Base-by-base conservation (phyloP, 129 eudicot species). In the Helichrysum umbraculigerum region DNA sequence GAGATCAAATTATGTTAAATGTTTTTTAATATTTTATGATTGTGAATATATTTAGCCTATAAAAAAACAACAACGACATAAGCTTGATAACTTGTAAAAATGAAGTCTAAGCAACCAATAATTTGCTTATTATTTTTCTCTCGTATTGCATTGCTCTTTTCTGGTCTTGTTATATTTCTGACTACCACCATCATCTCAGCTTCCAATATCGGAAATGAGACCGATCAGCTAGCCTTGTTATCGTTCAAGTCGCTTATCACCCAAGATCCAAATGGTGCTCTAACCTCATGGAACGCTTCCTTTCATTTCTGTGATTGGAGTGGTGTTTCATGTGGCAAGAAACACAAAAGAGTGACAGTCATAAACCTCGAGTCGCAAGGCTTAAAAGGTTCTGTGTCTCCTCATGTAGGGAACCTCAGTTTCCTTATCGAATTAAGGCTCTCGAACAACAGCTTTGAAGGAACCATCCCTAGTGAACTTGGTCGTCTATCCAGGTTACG, bases 381-480 rank as follows among this genome's bases (percentile, higher is more conserved):
- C n/a, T n/a, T n/a, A n/a, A n/a, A n/a, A n/a, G n/a, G n/a, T n/a
- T n/a, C n/a, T n/a, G n/a, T n/a, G n/a, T n/a, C n/a, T n/a, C n/a
- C n/a, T n/a, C n/a, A n/a, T n/a, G n/a, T n/a, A n/a, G n/a, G n/a
- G n/a, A n/a, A n/a, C n/a, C n/a, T n/a, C n/a, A n/a, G n/a, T n/a
- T n/a, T n/a, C n/a, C n/a, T n/a, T n/a, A n/a, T n/a, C n/a, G n/a
- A n/a, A n/a, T n/a, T n/a, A n/a, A n/a, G 8, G 0, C 57, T 80
- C 1, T 0, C 1, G 1, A 66, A 73, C 64, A 80, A 80, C 30
- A 73, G 25, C 70, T 72, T 80, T 59, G 50, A 64, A 57, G 83
- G 70, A 72, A 52, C 61, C 33, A 73, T 80, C 64, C 74, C 83
- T n/a, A 52, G 16, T 17, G 83, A 80, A 73, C 70, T 80, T 6